A percentile compares a stretch with the other conserved stretches of the same genome.
These are phyloP conservation scores for Coemansia asiatica DNA, from an alignment of 192 early-diverging fungal genomes.

Conservation along the genomic window DNA sequence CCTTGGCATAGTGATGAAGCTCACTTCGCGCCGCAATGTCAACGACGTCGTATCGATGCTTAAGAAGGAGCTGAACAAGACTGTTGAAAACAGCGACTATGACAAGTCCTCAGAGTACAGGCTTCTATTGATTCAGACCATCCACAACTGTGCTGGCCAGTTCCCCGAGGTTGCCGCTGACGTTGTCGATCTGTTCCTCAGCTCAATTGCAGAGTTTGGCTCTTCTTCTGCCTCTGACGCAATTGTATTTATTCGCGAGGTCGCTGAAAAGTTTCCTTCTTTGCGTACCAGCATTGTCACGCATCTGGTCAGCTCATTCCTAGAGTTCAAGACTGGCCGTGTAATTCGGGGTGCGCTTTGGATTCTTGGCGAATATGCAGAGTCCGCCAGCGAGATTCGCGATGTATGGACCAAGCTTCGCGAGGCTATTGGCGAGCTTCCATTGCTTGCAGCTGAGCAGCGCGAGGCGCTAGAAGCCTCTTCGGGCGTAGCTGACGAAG, in stretches of 20 bases:
- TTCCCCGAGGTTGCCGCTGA: conserved; percentile 96
- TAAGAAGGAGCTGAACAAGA: conserved; percentile 95
- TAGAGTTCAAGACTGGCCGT: conserved; percentile 86
- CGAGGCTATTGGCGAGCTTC: conserved; percentile 84
- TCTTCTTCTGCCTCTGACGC: conserved; percentile 84
- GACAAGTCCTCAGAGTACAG: conserved; percentile 86
- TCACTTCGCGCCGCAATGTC: conserved; percentile 88
- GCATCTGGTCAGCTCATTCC: conserved; percentile 78
- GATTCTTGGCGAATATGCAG: conserved; percentile 97
- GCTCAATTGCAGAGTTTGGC: conserved; percentile 89
- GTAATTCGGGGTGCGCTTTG: conserved; percentile 96
- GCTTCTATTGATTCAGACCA: conserved; percentile 92
- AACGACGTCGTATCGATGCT: conserved; percentile 88
- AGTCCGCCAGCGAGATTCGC: conserved; percentile 77
- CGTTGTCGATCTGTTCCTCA: conserved; percentile 91
- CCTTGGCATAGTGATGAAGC: conserved; percentile 84
- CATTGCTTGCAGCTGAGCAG: conserved; percentile 92
- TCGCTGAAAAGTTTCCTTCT: conserved; percentile 93
- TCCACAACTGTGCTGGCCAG: conserved; percentile 92
- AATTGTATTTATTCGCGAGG: conserved; percentile 95
- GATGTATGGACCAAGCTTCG: conserved; percentile 80
- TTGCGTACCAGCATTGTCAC: conserved; percentile 82
- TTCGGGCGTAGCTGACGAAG: conserved; percentile 53
- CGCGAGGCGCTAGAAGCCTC: conserved; percentile 72
- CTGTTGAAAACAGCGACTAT: conserved; percentile 82